Percentiles rank a stretch among this genome's conserved stretches.
phyloP scores from a whole-genome alignment of 2,329 filamentous ascomycete genomes.

The Myriosclerotinia duriaeana region DNA sequence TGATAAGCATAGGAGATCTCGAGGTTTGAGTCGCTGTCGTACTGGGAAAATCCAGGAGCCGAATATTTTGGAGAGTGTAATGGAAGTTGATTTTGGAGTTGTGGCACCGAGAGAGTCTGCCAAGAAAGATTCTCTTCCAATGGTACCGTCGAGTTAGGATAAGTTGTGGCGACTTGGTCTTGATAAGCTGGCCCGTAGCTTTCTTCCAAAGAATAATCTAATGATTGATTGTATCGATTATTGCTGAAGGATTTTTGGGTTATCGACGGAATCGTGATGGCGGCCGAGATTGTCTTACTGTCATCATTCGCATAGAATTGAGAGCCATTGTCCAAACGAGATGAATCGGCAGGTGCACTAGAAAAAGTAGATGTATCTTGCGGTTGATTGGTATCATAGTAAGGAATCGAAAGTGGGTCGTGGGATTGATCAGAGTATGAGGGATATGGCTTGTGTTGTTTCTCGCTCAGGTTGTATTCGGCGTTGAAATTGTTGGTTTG shows the following conservation, averaged over 20 bases:
- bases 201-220: not conserved
- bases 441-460: not conserved
- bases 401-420: not conserved
- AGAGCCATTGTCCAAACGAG: not conserved
- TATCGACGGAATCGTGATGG: not conserved
- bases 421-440: not conserved
- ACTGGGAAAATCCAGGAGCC: not conserved
- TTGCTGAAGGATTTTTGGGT: not conserved
- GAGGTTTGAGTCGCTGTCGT: too few relatives aligned
- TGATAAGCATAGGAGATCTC: not conserved
- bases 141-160: not conserved
- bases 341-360: not conserved
- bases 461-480: not conserved
- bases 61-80: not conserved
- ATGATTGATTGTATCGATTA: not conserved
- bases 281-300: not conserved
- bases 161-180: not conserved
- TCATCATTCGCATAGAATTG: not conserved
- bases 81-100: not conserved
- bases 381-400: not conserved
- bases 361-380: not conserved
- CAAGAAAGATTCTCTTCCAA: not conserved
- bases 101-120: not conserved
- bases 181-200: not conserved
- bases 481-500: not conserved